phyloP scores from a whole-genome alignment of 2,329 filamentous ascomycete species.

The Westerdykella ornata region DNA sequence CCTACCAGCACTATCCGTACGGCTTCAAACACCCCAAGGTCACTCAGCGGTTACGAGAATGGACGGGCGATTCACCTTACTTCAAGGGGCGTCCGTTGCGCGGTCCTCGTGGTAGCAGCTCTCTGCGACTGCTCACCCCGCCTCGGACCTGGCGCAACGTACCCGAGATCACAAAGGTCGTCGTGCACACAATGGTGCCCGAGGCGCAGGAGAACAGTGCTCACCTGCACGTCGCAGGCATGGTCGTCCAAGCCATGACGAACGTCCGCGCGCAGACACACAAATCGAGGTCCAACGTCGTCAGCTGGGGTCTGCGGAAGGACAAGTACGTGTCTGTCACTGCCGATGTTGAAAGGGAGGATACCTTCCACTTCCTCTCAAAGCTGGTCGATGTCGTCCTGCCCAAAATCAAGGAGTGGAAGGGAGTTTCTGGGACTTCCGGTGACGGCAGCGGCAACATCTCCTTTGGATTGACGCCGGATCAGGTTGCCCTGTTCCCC shows the following conservation, averaged over 20 bases:
- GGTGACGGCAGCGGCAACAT: slow-evolving; percentile 89
- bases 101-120: slow-evolving; percentile 72
- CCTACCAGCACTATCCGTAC: slow-evolving; percentile 79
- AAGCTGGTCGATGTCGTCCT: slow-evolving; percentile 86
- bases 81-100: slow-evolving; percentile 84
- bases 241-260: slow-evolving; percentile 78
- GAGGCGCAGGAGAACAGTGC: slow-evolving; percentile 63
- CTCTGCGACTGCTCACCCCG: slow-evolving; percentile 61
- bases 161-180: slow-evolving; percentile 72
- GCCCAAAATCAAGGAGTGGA: slow-evolving; percentile 94
- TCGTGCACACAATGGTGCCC: slow-evolving; percentile 68
- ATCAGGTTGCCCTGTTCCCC: slow-evolving; percentile 76
- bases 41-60: slow-evolving; percentile 65
- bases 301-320: slow-evolving; percentile 66
- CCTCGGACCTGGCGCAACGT: slow-evolving; percentile 74
- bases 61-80: slow-evolving; percentile 89
- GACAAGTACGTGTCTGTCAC: slow-evolving; percentile 71
- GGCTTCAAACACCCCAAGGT: slow-evolving; percentile 57
- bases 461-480: slow-evolving; percentile 67
- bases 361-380: slow-evolving; percentile 83
- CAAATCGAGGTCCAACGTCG: slow-evolving; percentile 61
- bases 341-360: slow-evolving; percentile 67
- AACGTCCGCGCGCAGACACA: slow-evolving; percentile 67
- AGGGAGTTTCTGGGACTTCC: slow-evolving; percentile 65
- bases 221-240: slow-evolving; percentile 73